Evolutionary conservation across 106 monocot genomes (phyloP), one percentile per base, ranked within the genome.

Genomic region (Phalaenopsis equestris): DNA sequence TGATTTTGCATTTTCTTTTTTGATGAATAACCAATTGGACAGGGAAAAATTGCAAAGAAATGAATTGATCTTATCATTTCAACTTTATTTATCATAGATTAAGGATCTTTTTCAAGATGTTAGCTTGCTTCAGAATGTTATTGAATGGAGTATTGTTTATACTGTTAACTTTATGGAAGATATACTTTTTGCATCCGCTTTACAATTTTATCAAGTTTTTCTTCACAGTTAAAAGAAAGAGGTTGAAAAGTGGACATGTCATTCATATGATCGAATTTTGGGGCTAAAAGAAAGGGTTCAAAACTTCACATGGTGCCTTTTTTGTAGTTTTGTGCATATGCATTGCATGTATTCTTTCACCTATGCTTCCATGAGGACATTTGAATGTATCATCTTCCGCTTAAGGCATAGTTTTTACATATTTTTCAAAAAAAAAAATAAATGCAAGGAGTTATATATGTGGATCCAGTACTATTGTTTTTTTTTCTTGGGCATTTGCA

Each of bases 131-230:
- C 70, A 16, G 88, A 93, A 38, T 84, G 83, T 42, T 61, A n/a
- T 16, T 99, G 95, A 49, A 88, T 99, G 95, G 83, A 86, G 85
- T n/a, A n/a, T n/a, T 80, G 36, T 93, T 99, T 85, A 94, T 95
- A 79, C 90, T 87, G 61, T n/a, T n/a, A n/a, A n/a, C 83, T 81
- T 79, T 88, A 99, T 90, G 99, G 99, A 84, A 95, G 99, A 95
- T 95, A 43, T 19, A 45, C n/a, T 75, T 70, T 21, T 16, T 48
- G 24, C 49, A 30, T 76, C 23, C 30, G 42, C 45, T 76, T 76
- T 70, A 0, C 24, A 64, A 24, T 64, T 21, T 70, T 70, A 14
- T 70, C 70, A 70, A 70, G 61, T 61, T 61, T 21, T 39, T 70
- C 70, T 64, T n/a, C n/a, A 64, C 8, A 64, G 24, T 6, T 64